Percentiles rank a stretch among this genome's conserved stretches.
These are phyloP conservation scores for Debaryomyces robertsiae DNA, from an alignment of 1,139 yeast species.

Conservation along the genomic window DNA sequence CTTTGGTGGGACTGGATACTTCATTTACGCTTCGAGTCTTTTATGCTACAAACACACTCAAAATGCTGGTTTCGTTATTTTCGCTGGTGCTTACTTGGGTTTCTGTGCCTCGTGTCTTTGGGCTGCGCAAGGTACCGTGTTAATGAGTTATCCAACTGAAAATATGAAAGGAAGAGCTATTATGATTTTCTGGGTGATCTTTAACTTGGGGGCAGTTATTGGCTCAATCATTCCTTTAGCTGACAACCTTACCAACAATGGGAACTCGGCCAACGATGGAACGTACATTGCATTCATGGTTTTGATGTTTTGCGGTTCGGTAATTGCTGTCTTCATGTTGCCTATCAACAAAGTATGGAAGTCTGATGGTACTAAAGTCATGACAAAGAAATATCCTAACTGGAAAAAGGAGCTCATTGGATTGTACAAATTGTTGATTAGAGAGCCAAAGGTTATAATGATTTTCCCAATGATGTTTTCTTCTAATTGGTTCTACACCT, in stretches of 20 bases:
- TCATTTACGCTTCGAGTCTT: conserved; percentile 55
- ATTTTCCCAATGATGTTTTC: conserved; percentile 65
- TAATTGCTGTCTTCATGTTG: conserved; percentile 49
- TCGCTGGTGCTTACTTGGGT: conserved; percentile 63
- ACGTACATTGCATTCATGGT: conserved; percentile 61
- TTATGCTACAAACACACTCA: conserved; percentile 50
- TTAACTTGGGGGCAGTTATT: conserved; percentile 65
- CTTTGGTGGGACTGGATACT: conserved; percentile 60
- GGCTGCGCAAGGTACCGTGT: conserved; percentile 64
- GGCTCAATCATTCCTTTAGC: conserved; percentile 61
- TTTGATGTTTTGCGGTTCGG: conserved; percentile 52
- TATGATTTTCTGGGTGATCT: conserved; percentile 62
- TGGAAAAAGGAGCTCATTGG: conserved; percentile 49
- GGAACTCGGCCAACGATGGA: conserved; percentile 49
- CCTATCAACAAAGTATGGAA: conserved; percentile 55
- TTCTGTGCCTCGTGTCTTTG: conserved; percentile 58
- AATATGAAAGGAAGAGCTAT: conserved; percentile 55
- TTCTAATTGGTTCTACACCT: conserved; percentile 67
- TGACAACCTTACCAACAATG: conserved; percentile 42
- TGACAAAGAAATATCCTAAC: conserved; percentile 47
- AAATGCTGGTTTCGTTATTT: conserved; percentile 56
- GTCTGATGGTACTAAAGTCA: conserved; percentile 54
- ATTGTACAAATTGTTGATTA: conserved; percentile 40
- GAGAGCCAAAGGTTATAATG: conserved; percentile 49
- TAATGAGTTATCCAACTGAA: conserved; percentile 62